These are phyloP conservation scores for Camellia oleifera DNA, from an alignment of 179 eudicot genomes.

Conservation along the genomic window DNA sequence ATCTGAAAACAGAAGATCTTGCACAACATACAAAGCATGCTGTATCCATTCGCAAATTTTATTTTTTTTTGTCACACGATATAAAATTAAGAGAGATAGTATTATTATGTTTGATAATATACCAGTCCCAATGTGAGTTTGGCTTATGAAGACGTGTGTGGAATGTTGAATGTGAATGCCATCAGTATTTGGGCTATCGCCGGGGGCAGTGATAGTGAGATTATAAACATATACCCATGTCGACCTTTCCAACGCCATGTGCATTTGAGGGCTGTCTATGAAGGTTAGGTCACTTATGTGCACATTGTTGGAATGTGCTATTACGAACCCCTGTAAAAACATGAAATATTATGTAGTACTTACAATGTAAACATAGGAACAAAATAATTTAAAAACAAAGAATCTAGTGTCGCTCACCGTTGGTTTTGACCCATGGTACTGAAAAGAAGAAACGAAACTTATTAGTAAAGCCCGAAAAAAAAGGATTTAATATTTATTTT, in stretches of 20 bases:
- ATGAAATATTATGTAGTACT: too few species aligned
- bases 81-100: too few species aligned
- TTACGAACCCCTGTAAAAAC: slow-evolving; percentile 20
- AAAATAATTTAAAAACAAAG: too few species aligned
- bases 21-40: too few species aligned
- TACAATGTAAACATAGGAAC: too few species aligned
- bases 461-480: background rate
- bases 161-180: slow-evolving; percentile 39
- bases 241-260: slow-evolving; percentile 19
- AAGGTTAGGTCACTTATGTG: slow-evolving; percentile 23
- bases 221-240: background rate
- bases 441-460: background rate
- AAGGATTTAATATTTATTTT: too few species aligned
- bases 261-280: slow-evolving; percentile 31
- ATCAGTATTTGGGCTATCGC: slow-evolving; percentile 52
- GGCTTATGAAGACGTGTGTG: slow-evolving; percentile 20
- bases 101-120: background rate
- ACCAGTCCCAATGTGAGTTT: slow-evolving; percentile 28
- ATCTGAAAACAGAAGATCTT: too few species aligned
- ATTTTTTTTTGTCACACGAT: too few species aligned
- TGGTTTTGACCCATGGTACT: slow-evolving; percentile 1
- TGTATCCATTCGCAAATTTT: too few species aligned
- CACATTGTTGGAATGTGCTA: slow-evolving; percentile 17
- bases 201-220: slow-evolving; percentile 37
- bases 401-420: slow-evolving; percentile 1